Evolutionary conservation across 257 asterid genomes (phyloP).

Genomic region (Capsicum rhomboideum): DNA sequence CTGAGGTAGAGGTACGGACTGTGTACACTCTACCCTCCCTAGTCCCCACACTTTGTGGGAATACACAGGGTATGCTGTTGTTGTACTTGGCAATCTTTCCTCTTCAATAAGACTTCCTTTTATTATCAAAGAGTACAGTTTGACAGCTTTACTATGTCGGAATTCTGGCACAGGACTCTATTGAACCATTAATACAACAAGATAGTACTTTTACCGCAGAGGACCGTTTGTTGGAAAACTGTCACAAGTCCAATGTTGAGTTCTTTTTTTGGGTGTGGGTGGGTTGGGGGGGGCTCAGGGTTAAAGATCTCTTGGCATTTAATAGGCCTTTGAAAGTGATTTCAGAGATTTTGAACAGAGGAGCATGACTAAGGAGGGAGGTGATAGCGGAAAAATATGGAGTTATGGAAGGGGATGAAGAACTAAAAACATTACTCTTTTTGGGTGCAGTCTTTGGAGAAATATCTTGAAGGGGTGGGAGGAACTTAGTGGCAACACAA

Average conservation of each 20-base stretch:
- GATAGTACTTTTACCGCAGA: background rate
- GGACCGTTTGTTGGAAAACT: background rate
- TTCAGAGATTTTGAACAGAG: background rate
- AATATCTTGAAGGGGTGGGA: background rate
- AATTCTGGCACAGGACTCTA: background rate
- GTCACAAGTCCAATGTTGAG: background rate
- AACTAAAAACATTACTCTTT: background rate
- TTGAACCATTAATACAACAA: background rate
- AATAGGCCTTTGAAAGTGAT: background rate
- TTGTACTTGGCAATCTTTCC: background rate
- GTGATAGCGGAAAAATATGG: background rate
- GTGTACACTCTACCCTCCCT: no score
- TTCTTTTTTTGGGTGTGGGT: background rate
- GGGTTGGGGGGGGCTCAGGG: no score
- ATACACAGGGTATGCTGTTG: no score
- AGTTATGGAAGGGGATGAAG: background rate
- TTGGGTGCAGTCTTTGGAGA: background rate
- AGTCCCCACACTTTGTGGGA: no score
- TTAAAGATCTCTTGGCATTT: background rate
- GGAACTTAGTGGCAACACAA: background rate
- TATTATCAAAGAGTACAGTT: background rate
- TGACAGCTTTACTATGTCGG: background rate
- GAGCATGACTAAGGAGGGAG: background rate
- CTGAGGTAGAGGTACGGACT: no score
- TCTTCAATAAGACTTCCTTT: background rate